Conservation (phyloP, 768 basidiomycete species). For the Lactarius sanguifluus region DNA sequence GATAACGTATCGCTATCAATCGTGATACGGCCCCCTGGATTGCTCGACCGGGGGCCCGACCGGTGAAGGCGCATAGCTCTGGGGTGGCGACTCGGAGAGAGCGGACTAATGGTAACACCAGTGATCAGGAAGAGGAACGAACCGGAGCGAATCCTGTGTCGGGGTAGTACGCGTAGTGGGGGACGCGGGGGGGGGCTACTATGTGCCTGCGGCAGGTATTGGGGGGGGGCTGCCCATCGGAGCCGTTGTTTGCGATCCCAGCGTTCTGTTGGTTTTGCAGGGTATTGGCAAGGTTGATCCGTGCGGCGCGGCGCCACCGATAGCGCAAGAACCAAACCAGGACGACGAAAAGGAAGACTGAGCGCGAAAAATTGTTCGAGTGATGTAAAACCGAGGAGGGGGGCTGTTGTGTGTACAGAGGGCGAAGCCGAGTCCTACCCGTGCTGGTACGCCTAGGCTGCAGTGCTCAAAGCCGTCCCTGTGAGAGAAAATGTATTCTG, state of each 20-base stretch:
- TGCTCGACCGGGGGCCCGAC: background rate
- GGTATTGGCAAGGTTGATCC: background rate
- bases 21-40: background rate
- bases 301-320: slow-evolving; percentile 7
- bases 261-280: background rate
- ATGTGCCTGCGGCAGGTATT: slow-evolving; percentile 14
- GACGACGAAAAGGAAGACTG: slow-evolving; percentile 7
- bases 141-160: slow-evolving; percentile 11
- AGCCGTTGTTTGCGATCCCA: background rate
- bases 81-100: background rate
- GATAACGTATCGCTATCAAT: background rate
- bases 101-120: background rate
- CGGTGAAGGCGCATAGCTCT: slow-evolving; percentile 1
- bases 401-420: background rate
- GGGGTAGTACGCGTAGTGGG: background rate
- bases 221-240: background rate
- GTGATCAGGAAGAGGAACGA: background rate
- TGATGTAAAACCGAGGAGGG: background rate
- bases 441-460: background rate
- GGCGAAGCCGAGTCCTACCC: background rate
- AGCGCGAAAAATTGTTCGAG: background rate
- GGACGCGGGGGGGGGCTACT: too few relatives aligned
- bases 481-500: background rate
- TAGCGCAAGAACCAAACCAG: background rate
- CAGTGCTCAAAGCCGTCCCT: background rate